phyloP scores from a whole-genome alignment of 768 basidiomycete species.

The Boletellus sp. region DNA sequence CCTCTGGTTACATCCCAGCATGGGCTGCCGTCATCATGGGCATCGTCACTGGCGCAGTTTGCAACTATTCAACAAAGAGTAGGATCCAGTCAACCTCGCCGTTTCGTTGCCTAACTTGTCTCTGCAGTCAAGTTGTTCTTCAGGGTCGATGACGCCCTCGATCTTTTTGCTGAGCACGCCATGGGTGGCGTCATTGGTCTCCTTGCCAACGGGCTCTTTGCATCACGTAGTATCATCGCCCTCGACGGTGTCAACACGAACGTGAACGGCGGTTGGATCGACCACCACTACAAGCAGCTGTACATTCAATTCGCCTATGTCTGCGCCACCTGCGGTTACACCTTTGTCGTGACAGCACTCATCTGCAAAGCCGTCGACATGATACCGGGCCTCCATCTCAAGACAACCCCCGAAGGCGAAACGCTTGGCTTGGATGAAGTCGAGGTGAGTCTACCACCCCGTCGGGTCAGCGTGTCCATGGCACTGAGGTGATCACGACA shows the following conservation, averaged over 20 bases:
- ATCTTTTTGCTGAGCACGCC: constrained; percentile 90
- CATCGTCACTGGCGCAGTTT: constrained; percentile 61
- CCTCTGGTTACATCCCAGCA: constrained; percentile 74
- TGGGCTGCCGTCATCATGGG: constrained; percentile 80
- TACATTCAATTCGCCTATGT: constrained; percentile 73
- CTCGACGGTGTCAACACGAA: constrained; percentile 64
- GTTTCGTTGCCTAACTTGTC: constrained; percentile 9
- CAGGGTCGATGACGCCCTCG: constrained; percentile 82
- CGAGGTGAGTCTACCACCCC: constrained; percentile 44
- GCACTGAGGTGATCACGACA: constrained; percentile 19
- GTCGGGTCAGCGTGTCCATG: background rate
- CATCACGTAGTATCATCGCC: constrained; percentile 55
- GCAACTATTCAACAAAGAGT: constrained; percentile 86
- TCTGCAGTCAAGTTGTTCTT: constrained; percentile 62
- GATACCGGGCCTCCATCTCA: constrained; percentile 56
- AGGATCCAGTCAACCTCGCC: constrained; percentile 22
- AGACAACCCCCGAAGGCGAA: constrained; percentile 54
- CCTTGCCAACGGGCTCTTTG: constrained; percentile 72
- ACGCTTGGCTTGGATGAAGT: constrained; percentile 65
- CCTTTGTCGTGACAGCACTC: constrained; percentile 57
- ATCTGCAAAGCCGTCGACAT: constrained; percentile 55
- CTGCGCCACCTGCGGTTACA: constrained; percentile 53
- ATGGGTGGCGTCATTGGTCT: constrained; percentile 79
- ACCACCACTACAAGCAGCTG: constrained; percentile 74
- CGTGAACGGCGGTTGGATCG: constrained; percentile 64